Percentiles rank a stretch among this genome's conserved stretches.
These are phyloP conservation scores for Cenococcum geophilum DNA, from an alignment of 495 filamentous ascomycete genomes.

Conservation along the genomic window DNA sequence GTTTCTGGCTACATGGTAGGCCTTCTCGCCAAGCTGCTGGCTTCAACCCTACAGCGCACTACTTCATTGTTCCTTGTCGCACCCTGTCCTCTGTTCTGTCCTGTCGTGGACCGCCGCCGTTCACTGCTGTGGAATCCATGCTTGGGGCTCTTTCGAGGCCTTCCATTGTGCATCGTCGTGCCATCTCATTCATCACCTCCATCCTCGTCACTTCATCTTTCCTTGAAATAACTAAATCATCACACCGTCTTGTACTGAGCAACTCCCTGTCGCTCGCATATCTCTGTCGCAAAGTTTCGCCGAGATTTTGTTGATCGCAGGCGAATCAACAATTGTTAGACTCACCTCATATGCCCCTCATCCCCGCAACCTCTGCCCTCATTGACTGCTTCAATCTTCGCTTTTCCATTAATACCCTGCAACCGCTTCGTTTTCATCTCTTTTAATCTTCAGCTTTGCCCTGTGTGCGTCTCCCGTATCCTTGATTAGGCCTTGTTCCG, in stretches of 20 bases:
- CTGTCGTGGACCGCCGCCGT: no score
- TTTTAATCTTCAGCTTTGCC: neutral
- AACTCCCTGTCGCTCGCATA: conserved; percentile 26
- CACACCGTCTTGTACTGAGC: conserved; percentile 21
- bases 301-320: conserved; percentile 8
- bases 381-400: conserved; percentile 1
- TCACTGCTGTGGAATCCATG: neutral
- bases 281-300: conserved; percentile 18
- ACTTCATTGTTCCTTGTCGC: conserved; percentile 18
- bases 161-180: neutral
- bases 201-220: conserved; percentile 2
- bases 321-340: conserved; percentile 16
- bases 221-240: conserved; percentile 15
- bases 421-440: neutral
- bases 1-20: conserved; percentile 37
- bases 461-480: neutral
- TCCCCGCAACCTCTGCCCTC: neutral
- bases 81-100: conserved; percentile 15
- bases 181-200: neutral
- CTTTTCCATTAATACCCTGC: conserved; percentile 1
- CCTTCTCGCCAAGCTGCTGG: conserved; percentile 35
- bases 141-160: neutral
- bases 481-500: conserved; percentile 5
- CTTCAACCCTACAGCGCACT: conserved; percentile 21
- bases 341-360: conserved; percentile 5